Percentiles rank a stretch among this genome's conserved stretches.
phyloP scores from a whole-genome alignment of 176 grass and related monocot genomes.

The Rhynchospora tenuis region DNA sequence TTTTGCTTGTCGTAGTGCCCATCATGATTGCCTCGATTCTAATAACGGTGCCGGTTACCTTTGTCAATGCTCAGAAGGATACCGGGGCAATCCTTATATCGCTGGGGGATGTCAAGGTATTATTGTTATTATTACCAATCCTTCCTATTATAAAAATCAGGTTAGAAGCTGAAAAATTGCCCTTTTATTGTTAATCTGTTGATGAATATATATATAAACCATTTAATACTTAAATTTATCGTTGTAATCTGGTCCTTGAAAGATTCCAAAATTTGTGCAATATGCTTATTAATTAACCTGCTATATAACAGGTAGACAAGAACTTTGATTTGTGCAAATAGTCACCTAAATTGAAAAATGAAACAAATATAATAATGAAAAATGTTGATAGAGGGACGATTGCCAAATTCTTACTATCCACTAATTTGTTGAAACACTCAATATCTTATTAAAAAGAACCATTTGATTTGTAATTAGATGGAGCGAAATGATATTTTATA shows the following conservation, averaged over 20 bases:
- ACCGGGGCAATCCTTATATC: slow-evolving; percentile 56
- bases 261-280: not conserved
- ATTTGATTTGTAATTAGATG: no score
- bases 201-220: not conserved
- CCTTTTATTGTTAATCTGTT: not conserved
- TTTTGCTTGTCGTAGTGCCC: slow-evolving; percentile 34
- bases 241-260: not conserved
- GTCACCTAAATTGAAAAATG: no score
- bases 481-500: no score
- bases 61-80: slow-evolving; percentile 40
- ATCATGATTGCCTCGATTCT: slow-evolving; percentile 9
- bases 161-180: not conserved
- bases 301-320: not conserved
- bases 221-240: not conserved
- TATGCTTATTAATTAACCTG: not conserved
- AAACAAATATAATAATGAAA: no score
- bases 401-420: not conserved
- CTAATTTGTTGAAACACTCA: not conserved
- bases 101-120: slow-evolving; percentile 44
- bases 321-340: not conserved
- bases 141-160: not conserved
- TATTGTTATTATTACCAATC: not conserved
- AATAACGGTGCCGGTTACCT: slow-evolving; percentile 31
- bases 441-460: no score
- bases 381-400: not conserved